Conservation (phyloP, 1,139 yeast species). For the Yamadazyma atlantica region DNA sequence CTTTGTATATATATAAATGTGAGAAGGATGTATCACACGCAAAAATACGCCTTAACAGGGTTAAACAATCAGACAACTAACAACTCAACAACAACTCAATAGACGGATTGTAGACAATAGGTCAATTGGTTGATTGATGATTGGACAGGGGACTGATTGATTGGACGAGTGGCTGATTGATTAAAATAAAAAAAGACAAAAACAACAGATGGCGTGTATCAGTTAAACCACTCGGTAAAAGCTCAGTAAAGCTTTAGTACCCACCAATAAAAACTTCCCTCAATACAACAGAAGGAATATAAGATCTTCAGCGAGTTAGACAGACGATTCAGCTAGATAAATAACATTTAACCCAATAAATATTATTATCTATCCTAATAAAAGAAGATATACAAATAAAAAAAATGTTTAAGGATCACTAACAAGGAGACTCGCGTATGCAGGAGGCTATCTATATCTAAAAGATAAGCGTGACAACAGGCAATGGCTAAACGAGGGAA, state of each 20-base stretch:
- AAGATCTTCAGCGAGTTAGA: no score
- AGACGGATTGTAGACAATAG: neutral
- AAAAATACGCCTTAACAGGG: neutral
- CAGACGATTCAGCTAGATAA: no score
- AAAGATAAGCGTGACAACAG: neutral
- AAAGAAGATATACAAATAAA: neutral
- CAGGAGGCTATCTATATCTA: neutral
- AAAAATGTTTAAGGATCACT: constrained; percentile 1
- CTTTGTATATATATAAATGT: neutral
- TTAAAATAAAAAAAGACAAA: neutral
- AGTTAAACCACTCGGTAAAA: neutral
- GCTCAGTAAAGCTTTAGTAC: no score
- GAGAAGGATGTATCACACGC: neutral
- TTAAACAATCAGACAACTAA: neutral
- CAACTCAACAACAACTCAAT: neutral
- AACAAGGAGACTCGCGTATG: neutral
- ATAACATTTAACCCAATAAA: constrained; percentile 1
- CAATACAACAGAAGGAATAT: no score
- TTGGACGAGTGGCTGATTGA: no score
- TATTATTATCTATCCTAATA: neutral
- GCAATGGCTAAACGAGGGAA: no score
- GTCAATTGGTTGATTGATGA: neutral
- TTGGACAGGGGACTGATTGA: neutral
- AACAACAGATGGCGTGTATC: neutral
- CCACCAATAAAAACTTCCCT: no score